A percentile compares a stretch with the other conserved stretches of the same genome.
Evolutionary conservation across 2,329 filamentous ascomycete genomes (phyloP).

Genomic region (Beauveria sp.): DNA sequence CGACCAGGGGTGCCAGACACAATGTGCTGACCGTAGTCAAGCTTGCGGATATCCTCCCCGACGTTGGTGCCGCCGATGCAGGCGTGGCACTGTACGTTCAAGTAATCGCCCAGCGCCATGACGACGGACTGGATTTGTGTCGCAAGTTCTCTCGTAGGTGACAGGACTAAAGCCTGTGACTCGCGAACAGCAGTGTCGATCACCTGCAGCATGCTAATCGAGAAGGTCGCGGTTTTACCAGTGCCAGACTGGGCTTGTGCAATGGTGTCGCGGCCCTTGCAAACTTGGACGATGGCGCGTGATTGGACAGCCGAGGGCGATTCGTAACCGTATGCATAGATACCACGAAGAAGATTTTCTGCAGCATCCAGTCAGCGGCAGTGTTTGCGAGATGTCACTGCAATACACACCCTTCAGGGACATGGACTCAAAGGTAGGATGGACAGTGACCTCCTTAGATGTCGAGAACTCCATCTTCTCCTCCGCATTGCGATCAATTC

Average conservation of each 20-base stretch:
- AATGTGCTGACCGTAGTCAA: constrained; percentile 95
- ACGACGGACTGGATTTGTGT: constrained; percentile 98
- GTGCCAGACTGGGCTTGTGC: constrained; percentile 96
- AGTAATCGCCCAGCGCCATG: constrained; percentile 99
- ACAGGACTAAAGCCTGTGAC: constrained; percentile 90
- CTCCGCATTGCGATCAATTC: constrained; percentile 84
- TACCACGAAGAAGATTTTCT: constrained; percentile 91
- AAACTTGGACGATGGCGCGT: constrained; percentile 95
- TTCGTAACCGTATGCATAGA: constrained; percentile 98
- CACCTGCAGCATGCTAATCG: constrained; percentile 91
- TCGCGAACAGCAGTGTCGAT: constrained; percentile 90
- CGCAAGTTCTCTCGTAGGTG: constrained; percentile 90
- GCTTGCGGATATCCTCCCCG: constrained; percentile 93
- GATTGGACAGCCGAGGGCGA: constrained; percentile 97
- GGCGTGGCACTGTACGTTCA: constrained; percentile 98
- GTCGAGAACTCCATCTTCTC: constrained; percentile 98
- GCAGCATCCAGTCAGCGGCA: background rate
- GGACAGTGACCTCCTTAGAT: constrained; percentile 93
- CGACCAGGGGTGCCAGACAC: constrained; percentile 96
- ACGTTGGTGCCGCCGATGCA: constrained; percentile 98
- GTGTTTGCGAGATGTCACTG: constrained; percentile 2
- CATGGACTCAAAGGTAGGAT: constrained; percentile 92
- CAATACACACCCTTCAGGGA: constrained; percentile 65
- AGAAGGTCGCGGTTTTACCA: constrained; percentile 94
- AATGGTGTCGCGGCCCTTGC: constrained; percentile 97